Base-by-base conservation (phyloP, 176 grass and related monocot genomes). In the Phoenix dactylifera region DNA sequence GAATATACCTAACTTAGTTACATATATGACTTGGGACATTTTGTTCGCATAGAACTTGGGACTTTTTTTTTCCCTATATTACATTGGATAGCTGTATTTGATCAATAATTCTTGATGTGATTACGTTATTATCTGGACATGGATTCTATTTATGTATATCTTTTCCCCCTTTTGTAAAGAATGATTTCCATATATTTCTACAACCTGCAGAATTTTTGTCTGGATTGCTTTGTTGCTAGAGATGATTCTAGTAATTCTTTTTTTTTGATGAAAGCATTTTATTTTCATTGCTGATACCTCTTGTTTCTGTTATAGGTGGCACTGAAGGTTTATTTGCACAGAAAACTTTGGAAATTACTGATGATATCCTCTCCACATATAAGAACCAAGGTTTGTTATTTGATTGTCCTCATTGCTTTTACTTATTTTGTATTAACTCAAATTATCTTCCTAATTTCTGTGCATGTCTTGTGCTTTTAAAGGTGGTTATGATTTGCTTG, bases 401-500 rank as follows among this genome's bases (percentile, higher is more conserved):
- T 35, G 20, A 20, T 58, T 7, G 6, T 56, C 19, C 65, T 22
- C 23, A 22, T 63, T 24, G n/a, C 2, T 48, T 4, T 75, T n/a
- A 4, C 17, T 54, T 24, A 22, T 19, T 60, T 61, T 32, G 4
- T 17, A 3, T 66, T 18, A 29, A n/a, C 53, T 18, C 5, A 14
- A 44, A 60, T 59, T 60, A 23, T 6, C 50, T 16, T 67, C 65
- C 48, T 49, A 74, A 54, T 17, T 20, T 30, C 70, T 26, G 68
- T 26, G 58, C 50, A 7, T 50, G 22, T 4, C 64, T 20, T 49
- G 14, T 71, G 19, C 49, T 57, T 61, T 15, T 22, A 48, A 50
- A 82, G 79, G 93, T 76, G 93, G 93, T 57, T 98, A 98, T 81
- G 93, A 98, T 73, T 80, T 98, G 76, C 93, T 98, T 81, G 93